Evolutionary conservation across 495 filamentous ascomycete species (phyloP).

Genomic region (Penicillium antarcticum): DNA sequence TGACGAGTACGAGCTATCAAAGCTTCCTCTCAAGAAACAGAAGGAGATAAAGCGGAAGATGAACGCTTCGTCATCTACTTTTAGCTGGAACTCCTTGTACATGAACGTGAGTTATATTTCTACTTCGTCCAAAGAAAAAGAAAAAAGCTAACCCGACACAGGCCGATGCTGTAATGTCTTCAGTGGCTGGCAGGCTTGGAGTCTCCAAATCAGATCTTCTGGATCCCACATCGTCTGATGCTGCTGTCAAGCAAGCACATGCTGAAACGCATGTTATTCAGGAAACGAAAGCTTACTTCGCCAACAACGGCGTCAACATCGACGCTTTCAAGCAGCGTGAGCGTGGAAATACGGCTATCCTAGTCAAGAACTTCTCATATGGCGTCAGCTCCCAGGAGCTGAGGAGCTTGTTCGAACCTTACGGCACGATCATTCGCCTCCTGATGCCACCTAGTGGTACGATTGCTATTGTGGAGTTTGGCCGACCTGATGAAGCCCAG

Average conservation of each 20-base stretch:
- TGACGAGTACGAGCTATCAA: conserved; percentile 82
- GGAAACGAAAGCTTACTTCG: conserved; percentile 91
- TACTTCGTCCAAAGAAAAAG: not conserved
- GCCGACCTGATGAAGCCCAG: conserved; percentile 69
- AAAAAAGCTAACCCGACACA: conserved; percentile 29
- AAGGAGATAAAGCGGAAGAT: conserved; percentile 79
- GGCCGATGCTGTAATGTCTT: conserved; percentile 88
- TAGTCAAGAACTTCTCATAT: conserved; percentile 93
- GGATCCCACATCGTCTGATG: conserved; percentile 89
- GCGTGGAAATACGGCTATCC: conserved; percentile 80
- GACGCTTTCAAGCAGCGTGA: conserved; percentile 81
- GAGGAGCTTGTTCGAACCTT: conserved; percentile 47
- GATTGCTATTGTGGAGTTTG: conserved; percentile 89
- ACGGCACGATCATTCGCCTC: conserved; percentile 67
- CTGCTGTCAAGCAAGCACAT: conserved; percentile 92
- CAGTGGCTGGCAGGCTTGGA: conserved; percentile 80
- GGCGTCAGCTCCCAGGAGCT: conserved; percentile 62
- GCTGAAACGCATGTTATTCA: conserved; percentile 95
- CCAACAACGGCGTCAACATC: conserved; percentile 80
- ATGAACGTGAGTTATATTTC: conserved; percentile 69
- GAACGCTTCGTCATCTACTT: conserved; percentile 69
- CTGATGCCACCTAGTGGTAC: conserved; percentile 91
- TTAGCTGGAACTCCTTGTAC: conserved; percentile 97
- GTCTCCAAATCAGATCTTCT: conserved; percentile 86
- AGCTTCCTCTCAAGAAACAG: conserved; percentile 92